phyloP scores from a whole-genome alignment of 2,329 filamentous ascomycete genomes.

The Botrytis medusae region DNA sequence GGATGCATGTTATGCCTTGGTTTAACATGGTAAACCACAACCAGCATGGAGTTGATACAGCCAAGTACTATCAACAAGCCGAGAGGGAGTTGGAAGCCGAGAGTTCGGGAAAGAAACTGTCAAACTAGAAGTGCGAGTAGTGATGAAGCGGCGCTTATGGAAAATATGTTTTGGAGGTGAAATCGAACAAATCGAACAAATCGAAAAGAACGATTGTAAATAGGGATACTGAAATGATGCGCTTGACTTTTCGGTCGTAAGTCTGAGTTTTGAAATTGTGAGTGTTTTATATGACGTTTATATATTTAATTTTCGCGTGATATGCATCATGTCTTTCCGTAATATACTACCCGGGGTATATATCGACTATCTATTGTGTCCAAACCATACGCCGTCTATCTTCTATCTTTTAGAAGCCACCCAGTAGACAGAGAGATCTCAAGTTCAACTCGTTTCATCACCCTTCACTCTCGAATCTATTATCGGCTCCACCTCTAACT shows the following conservation, averaged over 20 bases:
- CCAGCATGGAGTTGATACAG: slow-evolving; percentile 91
- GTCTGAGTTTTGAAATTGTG: background rate
- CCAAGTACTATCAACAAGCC: slow-evolving; percentile 96
- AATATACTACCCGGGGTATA: background rate
- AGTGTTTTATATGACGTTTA: background rate
- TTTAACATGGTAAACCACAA: slow-evolving; percentile 98
- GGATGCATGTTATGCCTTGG: slow-evolving; percentile 85
- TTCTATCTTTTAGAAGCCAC: background rate
- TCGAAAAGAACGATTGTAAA: slow-evolving; percentile 14
- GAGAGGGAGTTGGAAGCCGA: slow-evolving; percentile 91
- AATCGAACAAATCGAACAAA: slow-evolving; percentile 7
- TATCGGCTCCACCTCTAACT: slow-evolving; percentile 38
- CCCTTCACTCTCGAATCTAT: slow-evolving; percentile 23
- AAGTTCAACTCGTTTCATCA: background rate
- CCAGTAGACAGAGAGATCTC: background rate
- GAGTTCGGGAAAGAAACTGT: slow-evolving; percentile 43
- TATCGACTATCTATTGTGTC: background rate
- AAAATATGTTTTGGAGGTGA: slow-evolving; percentile 14
- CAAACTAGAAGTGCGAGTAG: slow-evolving; percentile 1
- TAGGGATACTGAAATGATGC: slow-evolving; percentile 20
- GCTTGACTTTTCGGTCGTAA: background rate
- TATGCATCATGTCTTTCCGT: background rate
- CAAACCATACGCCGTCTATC: background rate
- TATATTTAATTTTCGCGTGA: background rate
- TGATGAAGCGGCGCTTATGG: background rate